Conservation (phyloP, 768 basidiomycete genomes). For the Russula sp. region DNA sequence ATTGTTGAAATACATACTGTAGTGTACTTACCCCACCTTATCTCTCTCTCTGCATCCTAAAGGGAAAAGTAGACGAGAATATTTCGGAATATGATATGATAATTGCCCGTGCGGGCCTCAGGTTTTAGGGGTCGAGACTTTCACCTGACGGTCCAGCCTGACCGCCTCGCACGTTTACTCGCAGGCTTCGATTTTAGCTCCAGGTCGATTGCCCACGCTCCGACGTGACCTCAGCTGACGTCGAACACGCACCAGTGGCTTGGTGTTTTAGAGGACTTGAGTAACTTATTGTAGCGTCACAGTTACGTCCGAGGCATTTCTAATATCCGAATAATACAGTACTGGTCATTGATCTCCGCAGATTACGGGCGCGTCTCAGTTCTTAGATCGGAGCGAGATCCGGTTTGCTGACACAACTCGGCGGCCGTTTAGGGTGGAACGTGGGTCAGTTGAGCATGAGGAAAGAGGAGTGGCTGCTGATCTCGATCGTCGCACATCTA, state of each 20-base stretch:
- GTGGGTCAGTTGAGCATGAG: too few species aligned
- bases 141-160: background rate
- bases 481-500: too few species aligned
- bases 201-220: background rate
- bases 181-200: background rate
- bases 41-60: conserved; percentile 25
- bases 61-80: conserved; percentile 30
- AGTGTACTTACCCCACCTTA: conserved; percentile 21
- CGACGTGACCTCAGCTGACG: background rate
- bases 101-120: background rate
- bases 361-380: background rate
- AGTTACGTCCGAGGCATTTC: too few species aligned
- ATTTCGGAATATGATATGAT: conserved; percentile 23
- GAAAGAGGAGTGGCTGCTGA: too few species aligned
- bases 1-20: conserved; percentile 6
- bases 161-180: background rate
- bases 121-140: conserved; percentile 1
- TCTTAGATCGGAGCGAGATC: too few species aligned
- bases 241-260: background rate
- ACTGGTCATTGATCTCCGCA: background rate
- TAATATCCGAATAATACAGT: too few species aligned
- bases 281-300: too few species aligned
- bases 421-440: too few species aligned
- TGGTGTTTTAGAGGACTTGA: too few species aligned
- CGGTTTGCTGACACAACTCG: too few species aligned